Evolutionary conservation across 345 rosid species (phyloP).

Genomic region (Citrus unshiu): DNA sequence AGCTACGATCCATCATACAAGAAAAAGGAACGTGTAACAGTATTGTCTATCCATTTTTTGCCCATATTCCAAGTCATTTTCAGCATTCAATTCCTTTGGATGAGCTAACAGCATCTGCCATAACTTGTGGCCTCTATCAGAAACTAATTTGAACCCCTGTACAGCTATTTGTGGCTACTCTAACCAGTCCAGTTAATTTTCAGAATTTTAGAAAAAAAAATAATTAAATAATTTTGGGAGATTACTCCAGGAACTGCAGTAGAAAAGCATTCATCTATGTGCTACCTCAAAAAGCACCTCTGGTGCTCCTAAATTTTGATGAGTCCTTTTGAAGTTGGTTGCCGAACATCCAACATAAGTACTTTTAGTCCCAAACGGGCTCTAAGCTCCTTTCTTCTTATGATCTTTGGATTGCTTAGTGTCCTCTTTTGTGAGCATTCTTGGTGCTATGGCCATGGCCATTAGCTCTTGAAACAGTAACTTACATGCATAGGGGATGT

Average conservation of each 20-base stretch:
- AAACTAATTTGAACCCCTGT: not conserved
- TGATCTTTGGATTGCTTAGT: conserved; percentile 38
- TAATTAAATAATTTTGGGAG: too few species aligned
- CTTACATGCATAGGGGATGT: conserved; percentile 94
- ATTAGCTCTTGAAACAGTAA: conserved; percentile 97
- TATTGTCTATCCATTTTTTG: not conserved
- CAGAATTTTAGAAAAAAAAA: too few species aligned
- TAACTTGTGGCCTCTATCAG: not conserved
- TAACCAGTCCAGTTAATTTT: not conserved
- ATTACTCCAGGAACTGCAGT: too few species aligned
- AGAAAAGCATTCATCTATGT: too few species aligned
- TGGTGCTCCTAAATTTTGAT: too few species aligned
- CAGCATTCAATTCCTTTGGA: not conserved
- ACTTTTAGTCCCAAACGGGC: too few species aligned
- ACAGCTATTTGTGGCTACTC: not conserved
- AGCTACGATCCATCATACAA: too few species aligned
- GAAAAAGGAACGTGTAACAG: too few species aligned
- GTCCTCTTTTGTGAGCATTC: conserved; percentile 77
- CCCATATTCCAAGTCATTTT: not conserved
- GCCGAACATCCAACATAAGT: too few species aligned
- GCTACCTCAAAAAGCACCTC: too few species aligned
- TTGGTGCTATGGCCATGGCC: conserved; percentile 99
- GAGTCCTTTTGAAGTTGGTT: too few species aligned
- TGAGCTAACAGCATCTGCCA: not conserved
- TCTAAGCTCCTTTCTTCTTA: conserved; percentile 58